Percentiles rank a stretch among this genome's conserved stretches.
Evolutionary conservation across 2,329 filamentous ascomycete species (phyloP).

Genomic region (Curvularia lunata): DNA sequence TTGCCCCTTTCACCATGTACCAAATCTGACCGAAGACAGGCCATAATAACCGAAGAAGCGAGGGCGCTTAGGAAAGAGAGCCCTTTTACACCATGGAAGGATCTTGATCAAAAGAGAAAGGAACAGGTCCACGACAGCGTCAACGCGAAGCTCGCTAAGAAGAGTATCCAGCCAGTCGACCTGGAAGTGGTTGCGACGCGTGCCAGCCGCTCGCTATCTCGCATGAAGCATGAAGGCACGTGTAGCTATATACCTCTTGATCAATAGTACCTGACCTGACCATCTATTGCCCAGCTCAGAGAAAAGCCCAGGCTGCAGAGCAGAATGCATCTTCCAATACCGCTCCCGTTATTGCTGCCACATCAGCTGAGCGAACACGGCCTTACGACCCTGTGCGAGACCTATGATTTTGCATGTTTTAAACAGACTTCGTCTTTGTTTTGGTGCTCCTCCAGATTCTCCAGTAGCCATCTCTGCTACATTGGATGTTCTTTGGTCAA

Average conservation of each 20-base stretch:
- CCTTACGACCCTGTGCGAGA: conserved; percentile 5
- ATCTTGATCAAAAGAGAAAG: neutral
- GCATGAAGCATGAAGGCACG: conserved; percentile 1
- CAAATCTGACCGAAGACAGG: neutral
- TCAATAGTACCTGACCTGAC: neutral
- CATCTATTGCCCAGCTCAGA: neutral
- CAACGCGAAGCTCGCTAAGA: neutral
- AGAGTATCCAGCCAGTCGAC: neutral
- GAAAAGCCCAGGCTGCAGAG: neutral
- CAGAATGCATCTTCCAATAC: neutral
- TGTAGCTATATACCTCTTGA: neutral
- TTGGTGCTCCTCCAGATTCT: neutral
- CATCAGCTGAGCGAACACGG: neutral
- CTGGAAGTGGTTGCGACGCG: neutral
- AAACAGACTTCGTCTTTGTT: neutral
- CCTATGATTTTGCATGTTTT: neutral
- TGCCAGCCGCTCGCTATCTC: neutral
- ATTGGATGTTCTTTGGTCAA: neutral
- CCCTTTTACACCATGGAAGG: neutral
- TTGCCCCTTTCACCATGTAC: neutral
- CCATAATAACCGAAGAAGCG: neutral
- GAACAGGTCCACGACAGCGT: neutral
- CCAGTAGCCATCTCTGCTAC: neutral
- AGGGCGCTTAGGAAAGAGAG: neutral
- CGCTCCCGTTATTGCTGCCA: neutral